Conservation (phyloP, 139 green algal species). For the Auxenochlorella pyrenoidosa region DNA sequence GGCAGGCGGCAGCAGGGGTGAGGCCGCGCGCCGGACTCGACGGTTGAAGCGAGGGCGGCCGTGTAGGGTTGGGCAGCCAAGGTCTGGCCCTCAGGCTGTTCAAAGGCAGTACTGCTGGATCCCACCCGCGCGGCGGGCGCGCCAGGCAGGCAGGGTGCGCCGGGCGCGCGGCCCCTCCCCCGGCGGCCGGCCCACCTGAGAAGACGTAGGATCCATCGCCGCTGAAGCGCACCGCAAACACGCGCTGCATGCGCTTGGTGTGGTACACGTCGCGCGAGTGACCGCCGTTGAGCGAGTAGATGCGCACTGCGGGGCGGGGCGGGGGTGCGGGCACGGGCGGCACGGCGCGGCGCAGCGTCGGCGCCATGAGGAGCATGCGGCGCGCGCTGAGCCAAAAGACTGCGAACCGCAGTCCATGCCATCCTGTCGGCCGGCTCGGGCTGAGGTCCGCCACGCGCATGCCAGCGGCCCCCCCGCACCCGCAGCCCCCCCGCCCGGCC, state of each 20-base stretch:
- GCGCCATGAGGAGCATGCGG: background rate
- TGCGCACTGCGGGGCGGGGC: constrained; percentile 70
- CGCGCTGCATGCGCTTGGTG: constrained; percentile 97
- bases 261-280: constrained; percentile 92
- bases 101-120: background rate
- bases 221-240: constrained; percentile 88
- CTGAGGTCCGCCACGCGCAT: too few relatives aligned
- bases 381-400: too few relatives aligned
- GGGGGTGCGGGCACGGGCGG: background rate
- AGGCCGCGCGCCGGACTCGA: background rate
- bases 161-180: background rate
- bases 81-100: too few relatives aligned
- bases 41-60: too few relatives aligned
- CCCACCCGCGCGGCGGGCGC: too few relatives aligned
- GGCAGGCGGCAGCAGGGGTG: background rate
- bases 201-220: constrained; percentile 96
- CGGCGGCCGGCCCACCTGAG: constrained; percentile 64
- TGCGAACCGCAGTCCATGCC: too few relatives aligned
- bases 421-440: too few relatives aligned
- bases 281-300: constrained; percentile 91
- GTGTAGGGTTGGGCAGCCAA: too few relatives aligned
- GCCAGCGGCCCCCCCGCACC: background rate
- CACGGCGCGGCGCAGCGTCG: background rate
- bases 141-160: background rate
- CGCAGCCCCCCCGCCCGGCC: background rate